Conservation (phyloP, 331 rosid genomes). For the Dryas integrifolia region DNA sequence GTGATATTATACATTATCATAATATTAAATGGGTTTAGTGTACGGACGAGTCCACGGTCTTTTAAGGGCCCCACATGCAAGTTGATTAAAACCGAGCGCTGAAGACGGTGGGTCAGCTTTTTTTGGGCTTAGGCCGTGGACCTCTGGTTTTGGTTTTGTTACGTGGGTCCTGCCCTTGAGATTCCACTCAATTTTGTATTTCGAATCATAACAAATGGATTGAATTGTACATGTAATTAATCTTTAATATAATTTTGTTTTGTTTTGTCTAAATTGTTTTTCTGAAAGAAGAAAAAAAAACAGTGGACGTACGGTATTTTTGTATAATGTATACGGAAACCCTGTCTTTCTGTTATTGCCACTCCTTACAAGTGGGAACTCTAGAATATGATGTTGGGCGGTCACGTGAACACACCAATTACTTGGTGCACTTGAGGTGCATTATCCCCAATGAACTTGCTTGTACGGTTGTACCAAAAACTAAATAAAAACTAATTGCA, state of each 20-base stretch:
- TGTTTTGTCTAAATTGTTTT: neutral
- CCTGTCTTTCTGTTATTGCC: conserved; percentile 9
- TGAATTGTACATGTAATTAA: neutral
- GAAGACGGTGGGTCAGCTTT: conserved; percentile 37
- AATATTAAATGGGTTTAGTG: conserved; percentile 5
- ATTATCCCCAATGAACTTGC: neutral
- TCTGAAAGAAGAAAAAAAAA: neutral
- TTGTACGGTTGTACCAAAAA: too few relatives aligned
- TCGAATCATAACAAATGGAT: neutral
- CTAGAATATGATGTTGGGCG: neutral
- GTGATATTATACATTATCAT: neutral
- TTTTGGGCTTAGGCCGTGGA: conserved; percentile 15
- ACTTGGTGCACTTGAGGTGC: neutral
- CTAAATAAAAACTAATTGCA: too few relatives aligned
- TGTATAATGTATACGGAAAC: conserved; percentile 23
- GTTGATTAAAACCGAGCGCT: conserved; percentile 38
- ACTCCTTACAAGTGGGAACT: conserved; percentile 36
- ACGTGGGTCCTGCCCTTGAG: conserved; percentile 28
- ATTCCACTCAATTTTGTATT: conserved; percentile 10
- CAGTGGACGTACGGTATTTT: conserved; percentile 21
- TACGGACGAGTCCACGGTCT: conserved; percentile 50
- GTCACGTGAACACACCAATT: neutral
- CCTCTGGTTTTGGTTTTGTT: conserved; percentile 4
- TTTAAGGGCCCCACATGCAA: conserved; percentile 36
- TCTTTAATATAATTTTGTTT: neutral